A percentile compares a stretch with the other conserved stretches of the same genome.
Conservation (phyloP, 2,329 filamentous ascomycete species). For the Laburnicola sp. region DNA sequence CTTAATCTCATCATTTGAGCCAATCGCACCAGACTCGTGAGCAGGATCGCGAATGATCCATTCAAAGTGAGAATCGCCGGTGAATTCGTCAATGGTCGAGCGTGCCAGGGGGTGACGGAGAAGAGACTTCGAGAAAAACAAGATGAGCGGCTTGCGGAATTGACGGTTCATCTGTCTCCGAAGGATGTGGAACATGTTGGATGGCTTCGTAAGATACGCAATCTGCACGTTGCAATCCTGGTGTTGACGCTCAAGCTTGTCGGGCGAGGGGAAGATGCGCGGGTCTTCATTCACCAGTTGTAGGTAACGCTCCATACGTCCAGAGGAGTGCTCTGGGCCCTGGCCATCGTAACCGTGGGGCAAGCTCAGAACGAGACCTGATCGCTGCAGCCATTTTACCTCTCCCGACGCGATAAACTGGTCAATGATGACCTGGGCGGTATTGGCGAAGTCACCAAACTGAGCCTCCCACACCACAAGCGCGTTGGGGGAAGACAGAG, state of each 20-base stretch:
- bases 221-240: slow-evolving; percentile 99
- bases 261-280: slow-evolving; percentile 81
- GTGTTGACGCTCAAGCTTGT: slow-evolving; percentile 94
- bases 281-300: slow-evolving; percentile 98
- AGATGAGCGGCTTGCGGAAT: slow-evolving; percentile 95
- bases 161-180: slow-evolving; percentile 98
- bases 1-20: slow-evolving; percentile 81
- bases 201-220: slow-evolving; percentile 92
- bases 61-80: slow-evolving; percentile 86
- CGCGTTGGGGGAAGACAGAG: slow-evolving; percentile 91
- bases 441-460: slow-evolving; percentile 99
- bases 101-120: slow-evolving; percentile 92
- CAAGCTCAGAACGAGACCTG: slow-evolving; percentile 91
- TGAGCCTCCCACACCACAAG: slow-evolving; percentile 99
- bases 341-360: slow-evolving; percentile 98
- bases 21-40: slow-evolving; percentile 75
- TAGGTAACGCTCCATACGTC: slow-evolving; percentile 93
- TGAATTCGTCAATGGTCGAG: slow-evolving; percentile 88
- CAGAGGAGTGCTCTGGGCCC: slow-evolving; percentile 97
- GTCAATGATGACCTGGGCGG: slow-evolving; percentile 97
- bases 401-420: slow-evolving; percentile 98
- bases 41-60: slow-evolving; percentile 94
- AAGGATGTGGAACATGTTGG: slow-evolving; percentile 95
- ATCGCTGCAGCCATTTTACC: slow-evolving; percentile 98
- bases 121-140: slow-evolving; percentile 98